Percentiles rank a stretch among this genome's conserved stretches.
These are phyloP conservation scores for Carex myosuroides DNA, from an alignment of 176 grass and related monocot genomes.

Conservation along the genomic window DNA sequence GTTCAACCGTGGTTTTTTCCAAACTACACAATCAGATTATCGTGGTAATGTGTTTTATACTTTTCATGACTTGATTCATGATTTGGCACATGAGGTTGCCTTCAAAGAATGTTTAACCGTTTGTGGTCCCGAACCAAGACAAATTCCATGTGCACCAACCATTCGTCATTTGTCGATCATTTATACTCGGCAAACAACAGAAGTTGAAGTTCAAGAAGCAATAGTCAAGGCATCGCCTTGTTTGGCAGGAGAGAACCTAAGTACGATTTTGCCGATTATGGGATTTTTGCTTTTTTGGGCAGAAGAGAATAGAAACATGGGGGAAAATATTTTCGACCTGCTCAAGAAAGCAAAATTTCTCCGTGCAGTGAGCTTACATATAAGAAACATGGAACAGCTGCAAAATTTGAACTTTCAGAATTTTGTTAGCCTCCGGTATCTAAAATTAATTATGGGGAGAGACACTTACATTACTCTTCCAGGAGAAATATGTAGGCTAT, in stretches of 20 bases:
- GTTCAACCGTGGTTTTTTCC: slow-evolving; percentile 12
- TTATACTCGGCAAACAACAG: no score
- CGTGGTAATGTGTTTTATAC: not conserved
- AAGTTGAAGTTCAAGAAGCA: not conserved
- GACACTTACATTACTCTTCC: no score
- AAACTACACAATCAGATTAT: not conserved
- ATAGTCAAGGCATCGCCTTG: not conserved
- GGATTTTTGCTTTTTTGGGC: no score
- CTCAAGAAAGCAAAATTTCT: not conserved
- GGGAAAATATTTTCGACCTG: no score
- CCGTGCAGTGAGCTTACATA: not conserved
- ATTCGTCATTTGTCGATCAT: slow-evolving; percentile 28
- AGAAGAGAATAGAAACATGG: no score
- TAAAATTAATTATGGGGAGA: no score
- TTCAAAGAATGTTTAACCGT: not conserved
- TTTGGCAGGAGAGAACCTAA: not conserved
- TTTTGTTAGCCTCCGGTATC: slow-evolving; percentile 16
- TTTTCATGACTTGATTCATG: slow-evolving; percentile 34
- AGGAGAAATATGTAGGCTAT: not conserved
- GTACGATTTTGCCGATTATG: no score
- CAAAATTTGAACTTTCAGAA: not conserved
- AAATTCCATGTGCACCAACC: not conserved
- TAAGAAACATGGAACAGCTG: no score
- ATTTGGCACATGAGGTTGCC: slow-evolving; percentile 10
- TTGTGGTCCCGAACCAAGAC: not conserved